Conservation (phyloP, 1,284 basidiomycete genomes). For the Malassezia furfur region DNA sequence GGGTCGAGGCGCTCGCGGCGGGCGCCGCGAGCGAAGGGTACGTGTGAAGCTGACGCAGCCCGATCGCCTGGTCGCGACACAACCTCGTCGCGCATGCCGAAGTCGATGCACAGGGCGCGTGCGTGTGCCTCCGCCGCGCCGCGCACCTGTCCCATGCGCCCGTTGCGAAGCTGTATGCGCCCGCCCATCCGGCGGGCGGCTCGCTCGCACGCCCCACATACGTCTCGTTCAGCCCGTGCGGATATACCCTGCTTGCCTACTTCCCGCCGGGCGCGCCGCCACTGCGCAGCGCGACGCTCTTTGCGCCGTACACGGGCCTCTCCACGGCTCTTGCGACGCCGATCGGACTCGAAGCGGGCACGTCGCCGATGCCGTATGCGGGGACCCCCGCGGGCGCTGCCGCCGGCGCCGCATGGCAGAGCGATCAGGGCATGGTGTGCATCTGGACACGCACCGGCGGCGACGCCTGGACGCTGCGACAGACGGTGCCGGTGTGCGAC, state of each 20-base stretch:
- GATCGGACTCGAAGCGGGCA: not conserved
- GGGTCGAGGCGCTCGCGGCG: not conserved
- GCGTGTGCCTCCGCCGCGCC: conserved; percentile 1
- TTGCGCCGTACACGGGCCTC: not conserved
- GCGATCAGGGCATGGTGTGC: conserved; percentile 11
- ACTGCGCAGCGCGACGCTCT: not conserved
- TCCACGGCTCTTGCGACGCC: not conserved
- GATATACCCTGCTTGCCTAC: conserved; percentile 11
- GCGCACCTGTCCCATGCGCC: not conserved
- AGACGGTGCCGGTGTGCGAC: conserved; percentile 4
- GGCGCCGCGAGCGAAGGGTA: not conserved
- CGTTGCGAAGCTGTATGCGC: not conserved
- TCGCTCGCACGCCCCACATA: not conserved
- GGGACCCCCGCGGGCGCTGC: no score
- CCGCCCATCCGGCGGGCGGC: not conserved
- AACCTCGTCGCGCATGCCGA: conserved; percentile 4
- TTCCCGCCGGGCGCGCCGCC: conserved; percentile 4
- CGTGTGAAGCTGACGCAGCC: not conserved
- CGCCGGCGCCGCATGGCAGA: not conserved
- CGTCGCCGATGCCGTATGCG: no score
- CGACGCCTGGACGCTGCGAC: not conserved
- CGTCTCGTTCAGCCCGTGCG: conserved; percentile 14
- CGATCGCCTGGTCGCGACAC: conserved; percentile 13
- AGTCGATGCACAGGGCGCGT: not conserved
- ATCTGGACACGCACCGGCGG: conserved; percentile 7